Base-by-base conservation (phyloP, 1,284 basidiomycete genomes). In the Fomitiporia mediterranea region DNA sequence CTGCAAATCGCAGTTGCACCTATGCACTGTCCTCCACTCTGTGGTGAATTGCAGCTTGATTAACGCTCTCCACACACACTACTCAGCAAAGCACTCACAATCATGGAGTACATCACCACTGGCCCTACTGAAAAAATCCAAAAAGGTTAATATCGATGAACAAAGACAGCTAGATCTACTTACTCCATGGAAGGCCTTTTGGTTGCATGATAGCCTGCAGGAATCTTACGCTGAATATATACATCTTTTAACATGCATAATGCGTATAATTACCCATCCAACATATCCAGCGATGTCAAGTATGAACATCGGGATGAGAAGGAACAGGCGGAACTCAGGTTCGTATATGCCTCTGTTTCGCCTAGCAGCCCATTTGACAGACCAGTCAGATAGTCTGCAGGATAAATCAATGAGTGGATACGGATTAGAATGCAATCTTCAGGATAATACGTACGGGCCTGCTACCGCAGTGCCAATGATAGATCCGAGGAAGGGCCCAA, bases 321-420 rank as follows among this genome's bases (percentile, higher is more conserved):
- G 74, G 23, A 74, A 58, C 4, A 78, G 70, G 17, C 76, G 67
- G 62, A 73, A 75, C 62, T 78, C 76, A 1, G 76, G 76, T 60
- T 78, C 75, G 62, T 76, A 76, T 3, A 77, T 64, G 0, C 76
- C 76, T 35, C 70, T 69, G 57, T 76, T 76, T 3, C 69, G 67
- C 56, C 66, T 73, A 1, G 75, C 68, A 35, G 76, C 63, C 70
- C 70, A 73, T 13, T 74, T 71, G 3, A 70, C 71, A 28, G 72
- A 69, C 66, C 67, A 73, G 61, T 78, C 76, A 19, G 70, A 73
- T 30, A 75, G 19, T 7, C 38, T 32, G 11, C 17, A 5, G n/a
- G 19, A 11, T 27, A 11, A 5, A 6, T 34, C 32, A 34, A 34
- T 6, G 32, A 34, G 6, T 34, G 7, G 6, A 6, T 34, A 23